Base-by-base conservation (phyloP, 345 rosid genomes). In the Rhizophora apiculata region DNA sequence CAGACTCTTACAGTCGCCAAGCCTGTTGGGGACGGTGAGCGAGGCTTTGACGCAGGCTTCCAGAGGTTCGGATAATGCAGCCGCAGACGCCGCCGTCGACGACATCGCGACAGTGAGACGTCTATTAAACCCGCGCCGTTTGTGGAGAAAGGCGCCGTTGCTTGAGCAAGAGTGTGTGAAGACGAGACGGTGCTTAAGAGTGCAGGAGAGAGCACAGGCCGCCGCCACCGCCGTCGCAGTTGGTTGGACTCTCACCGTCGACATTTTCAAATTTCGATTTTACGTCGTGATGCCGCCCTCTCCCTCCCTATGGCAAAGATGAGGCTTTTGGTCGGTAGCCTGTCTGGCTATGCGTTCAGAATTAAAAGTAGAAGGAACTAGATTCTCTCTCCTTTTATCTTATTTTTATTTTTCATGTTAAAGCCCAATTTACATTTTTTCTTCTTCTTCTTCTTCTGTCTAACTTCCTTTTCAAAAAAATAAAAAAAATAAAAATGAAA, bases 1-100 rank as follows among this genome's bases (percentile, higher is more conserved):
- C 48, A 76, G 75, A 76, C 48, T 48, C 88, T 88, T 29, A 94
- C 96, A 91, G 87, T 94, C 97, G 74, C 97, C 98, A 32, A 76
- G 86, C 80, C 82, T 88, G 74, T 85, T 79, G 37, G 98, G 98
- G 30, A 78, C 76, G 52, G 90, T 86, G 73, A 80, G 60, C 31
- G 98, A 94, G 63, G 92, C 95, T 86, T 94, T 94, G 65, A 87
- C 93, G 69, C 98, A 94, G 76, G 91, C 72, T 78, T 88, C 83
- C 13, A 89, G 86, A 70, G 96, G 95, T 29, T 66, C 43, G 0
- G 78, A 43, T 1, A 73, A 54, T 8, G 85, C 70, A 6, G 49
- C 49, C 18, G 18, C 49, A 11, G 49, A 11, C 18, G 18, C 49
- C 18, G 1, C 49, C 18, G 49, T 3, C 49, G 30, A 10, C 60